phyloP scores from a whole-genome alignment of 23 red algal species.

The Agarophyton chilense region DNA sequence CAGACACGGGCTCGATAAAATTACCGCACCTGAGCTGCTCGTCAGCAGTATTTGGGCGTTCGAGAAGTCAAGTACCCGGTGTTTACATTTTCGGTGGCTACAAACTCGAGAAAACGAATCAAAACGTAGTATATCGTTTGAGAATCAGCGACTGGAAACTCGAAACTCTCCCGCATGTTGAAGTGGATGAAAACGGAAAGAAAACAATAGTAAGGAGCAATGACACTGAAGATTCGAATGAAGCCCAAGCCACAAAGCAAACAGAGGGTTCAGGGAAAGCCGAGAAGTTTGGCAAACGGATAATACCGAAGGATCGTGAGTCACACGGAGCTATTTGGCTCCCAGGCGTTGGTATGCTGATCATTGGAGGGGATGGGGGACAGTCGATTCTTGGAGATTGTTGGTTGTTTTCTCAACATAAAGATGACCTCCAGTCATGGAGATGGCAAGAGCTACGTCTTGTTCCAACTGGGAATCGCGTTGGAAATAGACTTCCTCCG shows the following conservation, averaged over 20 bases:
- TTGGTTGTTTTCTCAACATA: constrained; percentile 51
- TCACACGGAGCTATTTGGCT: constrained; percentile 62
- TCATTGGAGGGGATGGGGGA: constrained; percentile 57
- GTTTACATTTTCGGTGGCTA: constrained; percentile 66
- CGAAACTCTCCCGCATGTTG: constrained; percentile 4
- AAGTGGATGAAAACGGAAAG: background rate
- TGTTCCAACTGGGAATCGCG: background rate
- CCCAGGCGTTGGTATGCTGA: constrained; percentile 55
- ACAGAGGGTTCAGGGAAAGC: background rate
- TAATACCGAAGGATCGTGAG: constrained; percentile 43
- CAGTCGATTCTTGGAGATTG: constrained; percentile 26
- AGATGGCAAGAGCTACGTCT: constrained; percentile 48
- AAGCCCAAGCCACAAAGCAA: too few species aligned
- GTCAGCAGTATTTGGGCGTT: constrained; percentile 54
- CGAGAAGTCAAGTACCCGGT: constrained; percentile 34
- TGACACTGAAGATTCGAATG: background rate
- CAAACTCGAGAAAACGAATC: background rate
- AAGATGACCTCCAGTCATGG: constrained; percentile 18
- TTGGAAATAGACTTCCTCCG: constrained; percentile 42
- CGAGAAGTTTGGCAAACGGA: background rate
- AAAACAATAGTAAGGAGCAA: background rate
- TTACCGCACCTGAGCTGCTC: constrained; percentile 17
- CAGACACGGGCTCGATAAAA: background rate
- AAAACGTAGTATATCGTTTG: constrained; percentile 37
- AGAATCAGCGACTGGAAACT: constrained; percentile 61